Evolutionary conservation across 139 green algal species (phyloP).

Genomic region (Spirogloea muscicola): DNA sequence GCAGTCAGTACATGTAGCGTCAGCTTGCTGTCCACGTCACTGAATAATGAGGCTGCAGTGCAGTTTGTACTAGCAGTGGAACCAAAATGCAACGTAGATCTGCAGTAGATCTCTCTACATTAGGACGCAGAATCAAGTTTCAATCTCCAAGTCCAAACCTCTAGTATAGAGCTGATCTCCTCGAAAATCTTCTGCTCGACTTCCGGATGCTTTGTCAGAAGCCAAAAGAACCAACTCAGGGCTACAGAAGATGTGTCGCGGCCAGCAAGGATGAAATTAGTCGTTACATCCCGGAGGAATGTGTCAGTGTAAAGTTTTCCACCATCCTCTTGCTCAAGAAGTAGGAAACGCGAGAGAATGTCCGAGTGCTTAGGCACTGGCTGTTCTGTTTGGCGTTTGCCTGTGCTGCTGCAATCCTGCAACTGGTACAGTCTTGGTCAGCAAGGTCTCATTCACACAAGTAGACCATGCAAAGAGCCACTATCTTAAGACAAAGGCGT

Average conservation of each 20-base stretch:
- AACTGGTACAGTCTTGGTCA: too few relatives aligned
- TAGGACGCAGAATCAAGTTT: background rate
- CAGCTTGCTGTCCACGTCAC: background rate
- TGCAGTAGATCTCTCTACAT: background rate
- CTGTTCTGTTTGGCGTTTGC: too few relatives aligned
- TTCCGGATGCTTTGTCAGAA: background rate
- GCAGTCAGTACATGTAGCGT: background rate
- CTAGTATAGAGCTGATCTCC: constrained; percentile 9
- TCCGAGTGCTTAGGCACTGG: too few relatives aligned
- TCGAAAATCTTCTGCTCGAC: constrained; percentile 4
- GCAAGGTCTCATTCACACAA: too few relatives aligned
- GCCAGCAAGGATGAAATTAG: constrained; percentile 26
- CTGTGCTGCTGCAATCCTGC: too few relatives aligned
- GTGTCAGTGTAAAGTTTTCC: constrained; percentile 8
- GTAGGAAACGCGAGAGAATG: constrained; percentile 17
- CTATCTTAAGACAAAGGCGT: too few relatives aligned
- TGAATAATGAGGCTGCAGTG: background rate
- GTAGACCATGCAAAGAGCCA: too few relatives aligned
- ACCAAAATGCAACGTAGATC: background rate
- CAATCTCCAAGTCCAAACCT: background rate
- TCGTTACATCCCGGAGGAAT: constrained; percentile 16
- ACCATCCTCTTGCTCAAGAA: background rate
- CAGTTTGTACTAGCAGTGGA: background rate
- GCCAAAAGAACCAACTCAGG: constrained; percentile 5
- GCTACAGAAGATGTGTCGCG: constrained; percentile 14